Percentiles rank a stretch among this genome's conserved stretches.
Evolutionary conservation across 306 rosid genomes (phyloP).

Genomic region (Fragaria nilgerrensis): DNA sequence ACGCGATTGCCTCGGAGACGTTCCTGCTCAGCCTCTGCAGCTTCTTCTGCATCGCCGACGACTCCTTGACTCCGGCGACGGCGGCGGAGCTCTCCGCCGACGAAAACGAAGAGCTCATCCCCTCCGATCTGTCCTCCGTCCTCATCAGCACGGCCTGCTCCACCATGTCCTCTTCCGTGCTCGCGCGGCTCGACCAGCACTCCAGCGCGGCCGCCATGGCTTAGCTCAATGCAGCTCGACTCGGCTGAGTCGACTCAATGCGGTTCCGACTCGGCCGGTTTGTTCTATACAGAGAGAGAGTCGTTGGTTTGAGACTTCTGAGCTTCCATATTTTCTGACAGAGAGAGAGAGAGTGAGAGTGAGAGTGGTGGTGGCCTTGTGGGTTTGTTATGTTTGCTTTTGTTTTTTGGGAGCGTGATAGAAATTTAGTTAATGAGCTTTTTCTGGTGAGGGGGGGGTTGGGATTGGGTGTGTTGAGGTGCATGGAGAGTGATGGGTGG

Average conservation of each 20-base stretch:
- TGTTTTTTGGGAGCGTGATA: neutral
- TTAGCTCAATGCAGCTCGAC: neutral
- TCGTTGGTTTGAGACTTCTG: slow-evolving; percentile 25
- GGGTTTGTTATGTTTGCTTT: neutral
- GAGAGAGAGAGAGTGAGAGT: neutral
- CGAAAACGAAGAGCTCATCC: neutral
- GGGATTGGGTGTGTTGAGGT: neutral
- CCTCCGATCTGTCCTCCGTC: slow-evolving; percentile 65
- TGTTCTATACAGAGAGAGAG: neutral
- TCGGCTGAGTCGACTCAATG: neutral
- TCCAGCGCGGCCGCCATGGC: slow-evolving; percentile 77
- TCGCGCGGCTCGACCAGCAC: slow-evolving; percentile 83
- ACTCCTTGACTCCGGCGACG: slow-evolving; percentile 32
- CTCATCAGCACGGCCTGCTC: slow-evolving; percentile 71
- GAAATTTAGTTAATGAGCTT: neutral
- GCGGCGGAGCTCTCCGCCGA: slow-evolving; percentile 32
- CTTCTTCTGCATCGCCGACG: slow-evolving; percentile 74
- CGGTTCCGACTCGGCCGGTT: neutral
- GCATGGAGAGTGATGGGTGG: neutral
- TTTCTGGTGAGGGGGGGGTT: slow-evolving; percentile 1
- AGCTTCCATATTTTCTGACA: slow-evolving; percentile 15
- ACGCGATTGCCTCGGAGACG: slow-evolving; percentile 74
- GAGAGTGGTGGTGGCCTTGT: neutral
- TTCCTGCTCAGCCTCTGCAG: slow-evolving; percentile 69
- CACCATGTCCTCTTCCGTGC: slow-evolving; percentile 64